These are phyloP conservation scores for Aspergillus hancockii DNA, from an alignment of 495 filamentous ascomycete species.

Conservation along the genomic window DNA sequence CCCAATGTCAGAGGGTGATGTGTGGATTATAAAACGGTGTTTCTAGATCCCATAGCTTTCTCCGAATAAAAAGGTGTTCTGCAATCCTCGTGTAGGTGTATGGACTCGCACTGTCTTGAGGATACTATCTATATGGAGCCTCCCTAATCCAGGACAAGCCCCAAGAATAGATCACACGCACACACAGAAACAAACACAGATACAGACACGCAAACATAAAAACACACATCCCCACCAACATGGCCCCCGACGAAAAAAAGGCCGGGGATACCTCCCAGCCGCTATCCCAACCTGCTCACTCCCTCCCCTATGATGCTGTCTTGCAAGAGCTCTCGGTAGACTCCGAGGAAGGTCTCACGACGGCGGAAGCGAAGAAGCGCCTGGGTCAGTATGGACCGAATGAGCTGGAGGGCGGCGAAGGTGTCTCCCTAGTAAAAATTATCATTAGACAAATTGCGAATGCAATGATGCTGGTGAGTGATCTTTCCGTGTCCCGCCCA, in stretches of 20 bases:
- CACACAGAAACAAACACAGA: too few species aligned
- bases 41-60: constrained; percentile 16
- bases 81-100: constrained; percentile 20
- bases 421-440: constrained; percentile 59
- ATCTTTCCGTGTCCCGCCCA: constrained; percentile 5
- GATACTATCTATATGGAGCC: constrained; percentile 41
- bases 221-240: constrained; percentile 22
- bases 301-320: constrained; percentile 54
- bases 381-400: constrained; percentile 61
- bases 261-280: constrained; percentile 30
- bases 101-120: constrained; percentile 39
- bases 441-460: constrained; percentile 64
- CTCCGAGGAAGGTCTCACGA: constrained; percentile 60
- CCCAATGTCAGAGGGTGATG: background rate
- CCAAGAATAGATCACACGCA: constrained; percentile 24
- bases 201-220: background rate
- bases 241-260: constrained; percentile 49
- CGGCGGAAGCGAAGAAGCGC: constrained; percentile 54
- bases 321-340: constrained; percentile 60
- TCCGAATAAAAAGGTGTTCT: background rate
- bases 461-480: constrained; percentile 62
- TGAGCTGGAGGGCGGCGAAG: constrained; percentile 57
- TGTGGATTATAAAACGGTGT: background rate
- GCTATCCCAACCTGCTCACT: constrained; percentile 65
- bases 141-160: constrained; percentile 27